Conservation (phyloP, 768 basidiomycete species). For the Suillus sp. region DNA sequence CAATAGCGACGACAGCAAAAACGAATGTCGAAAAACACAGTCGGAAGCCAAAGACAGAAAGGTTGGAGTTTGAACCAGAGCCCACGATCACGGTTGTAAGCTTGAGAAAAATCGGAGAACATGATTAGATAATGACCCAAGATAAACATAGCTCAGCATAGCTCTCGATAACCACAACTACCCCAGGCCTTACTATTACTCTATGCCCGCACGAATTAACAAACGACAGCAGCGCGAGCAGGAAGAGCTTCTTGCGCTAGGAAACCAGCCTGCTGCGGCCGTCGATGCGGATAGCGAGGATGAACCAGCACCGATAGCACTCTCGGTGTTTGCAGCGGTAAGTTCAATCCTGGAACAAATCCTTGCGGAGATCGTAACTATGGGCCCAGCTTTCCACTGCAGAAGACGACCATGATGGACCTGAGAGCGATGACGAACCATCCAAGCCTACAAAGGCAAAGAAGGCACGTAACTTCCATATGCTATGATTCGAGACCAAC, state of each 20-base stretch:
- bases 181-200: no score
- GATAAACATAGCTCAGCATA: no score
- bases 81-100: no score
- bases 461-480: slow-evolving; percentile 21
- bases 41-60: neutral
- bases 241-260: slow-evolving; percentile 71
- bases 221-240: slow-evolving; percentile 87
- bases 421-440: slow-evolving; percentile 25
- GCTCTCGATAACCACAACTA: no score
- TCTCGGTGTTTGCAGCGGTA: slow-evolving; percentile 48
- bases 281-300: slow-evolving; percentile 39
- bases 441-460: slow-evolving; percentile 23
- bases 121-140: no score
- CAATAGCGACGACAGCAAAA: neutral
- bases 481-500: neutral
- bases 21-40: neutral
- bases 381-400: slow-evolving; percentile 44
- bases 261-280: slow-evolving; percentile 28
- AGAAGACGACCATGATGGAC: slow-evolving; percentile 27
- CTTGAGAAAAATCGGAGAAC: no score
- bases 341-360: slow-evolving; percentile 21
- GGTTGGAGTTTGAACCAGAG: neutral
- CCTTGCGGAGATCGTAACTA: slow-evolving; percentile 22
- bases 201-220: slow-evolving; percentile 73
- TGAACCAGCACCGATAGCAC: slow-evolving; percentile 14